Evolutionary conservation across 345 rosid genomes (phyloP).

Genomic region (Ceriops zippeliana): DNA sequence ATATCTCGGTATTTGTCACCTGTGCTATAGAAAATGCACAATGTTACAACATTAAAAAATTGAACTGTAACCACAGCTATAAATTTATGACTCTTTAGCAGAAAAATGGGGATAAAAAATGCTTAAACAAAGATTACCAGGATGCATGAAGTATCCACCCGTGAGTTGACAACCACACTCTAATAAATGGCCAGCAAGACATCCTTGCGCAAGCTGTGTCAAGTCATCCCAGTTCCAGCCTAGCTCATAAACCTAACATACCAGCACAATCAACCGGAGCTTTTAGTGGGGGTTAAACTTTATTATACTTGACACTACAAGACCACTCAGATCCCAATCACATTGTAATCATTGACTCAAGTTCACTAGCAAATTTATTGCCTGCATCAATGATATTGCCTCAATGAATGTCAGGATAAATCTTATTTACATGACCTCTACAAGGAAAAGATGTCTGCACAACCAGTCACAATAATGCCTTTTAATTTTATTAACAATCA

Average conservation of each 20-base stretch:
- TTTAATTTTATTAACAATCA: no score
- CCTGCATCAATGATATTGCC: not conserved
- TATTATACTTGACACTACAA: not conserved
- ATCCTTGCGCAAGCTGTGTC: constrained; percentile 75
- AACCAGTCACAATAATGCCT: no score
- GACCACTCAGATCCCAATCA: no score
- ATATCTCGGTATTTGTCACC: constrained; percentile 70
- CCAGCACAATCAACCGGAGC: constrained; percentile 10
- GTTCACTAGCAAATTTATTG: not conserved
- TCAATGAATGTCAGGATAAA: not conserved
- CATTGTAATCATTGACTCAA: not conserved
- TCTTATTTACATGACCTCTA: not conserved
- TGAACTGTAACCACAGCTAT: not conserved
- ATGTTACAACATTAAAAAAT: constrained; percentile 5
- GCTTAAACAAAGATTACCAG: constrained; percentile 46
- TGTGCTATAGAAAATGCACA: constrained; percentile 26
- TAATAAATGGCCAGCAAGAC: constrained; percentile 84
- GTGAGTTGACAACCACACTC: constrained; percentile 98
- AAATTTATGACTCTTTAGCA: constrained; percentile 4
- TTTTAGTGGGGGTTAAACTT: not conserved
- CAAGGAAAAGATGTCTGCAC: not conserved
- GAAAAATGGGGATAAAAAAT: not conserved
- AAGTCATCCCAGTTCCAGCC: constrained; percentile 96
- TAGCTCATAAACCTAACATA: constrained; percentile 69
- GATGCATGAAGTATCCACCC: constrained; percentile 99